Conservation (phyloP, 108 stramenopile genomes). For the Epipyxis sp. region DNA sequence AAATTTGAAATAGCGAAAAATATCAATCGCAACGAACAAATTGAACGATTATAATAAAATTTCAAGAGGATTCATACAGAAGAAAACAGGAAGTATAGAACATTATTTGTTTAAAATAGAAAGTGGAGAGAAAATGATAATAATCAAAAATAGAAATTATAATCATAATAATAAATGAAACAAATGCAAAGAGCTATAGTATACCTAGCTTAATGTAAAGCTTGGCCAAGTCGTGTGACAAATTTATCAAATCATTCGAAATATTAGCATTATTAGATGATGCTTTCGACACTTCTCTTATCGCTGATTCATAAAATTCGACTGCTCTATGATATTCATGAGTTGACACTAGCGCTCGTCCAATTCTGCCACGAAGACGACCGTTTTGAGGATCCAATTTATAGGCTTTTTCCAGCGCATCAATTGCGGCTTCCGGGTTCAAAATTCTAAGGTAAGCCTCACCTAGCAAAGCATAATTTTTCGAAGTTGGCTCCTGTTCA, state of each 20-base stretch:
- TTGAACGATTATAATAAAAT: too few relatives aligned
- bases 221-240: slow-evolving; percentile 53
- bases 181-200: too few relatives aligned
- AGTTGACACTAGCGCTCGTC: slow-evolving; percentile 54
- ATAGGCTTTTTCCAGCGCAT: slow-evolving; percentile 58
- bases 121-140: too few relatives aligned
- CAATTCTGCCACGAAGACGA: slow-evolving; percentile 51
- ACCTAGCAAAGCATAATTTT: slow-evolving; percentile 49
- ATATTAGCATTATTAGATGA: not conserved
- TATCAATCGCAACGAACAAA: too few relatives aligned
- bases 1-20: too few relatives aligned
- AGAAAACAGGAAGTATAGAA: too few relatives aligned
- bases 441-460: slow-evolving; percentile 66
- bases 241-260: too few relatives aligned
- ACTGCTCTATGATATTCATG: slow-evolving; percentile 63
- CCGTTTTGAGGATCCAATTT: slow-evolving; percentile 41
- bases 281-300: slow-evolving; percentile 31
- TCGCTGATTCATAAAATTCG: slow-evolving; percentile 60
- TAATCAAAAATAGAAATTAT: too few relatives aligned
- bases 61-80: too few relatives aligned
- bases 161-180: too few relatives aligned
- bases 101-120: too few relatives aligned
- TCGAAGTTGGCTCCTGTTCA: slow-evolving; percentile 34
- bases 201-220: slow-evolving; percentile 59
- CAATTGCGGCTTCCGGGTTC: slow-evolving; percentile 58